Base-by-base conservation (phyloP, 2,329 filamentous ascomycete species). In the Fulvia fulva region DNA sequence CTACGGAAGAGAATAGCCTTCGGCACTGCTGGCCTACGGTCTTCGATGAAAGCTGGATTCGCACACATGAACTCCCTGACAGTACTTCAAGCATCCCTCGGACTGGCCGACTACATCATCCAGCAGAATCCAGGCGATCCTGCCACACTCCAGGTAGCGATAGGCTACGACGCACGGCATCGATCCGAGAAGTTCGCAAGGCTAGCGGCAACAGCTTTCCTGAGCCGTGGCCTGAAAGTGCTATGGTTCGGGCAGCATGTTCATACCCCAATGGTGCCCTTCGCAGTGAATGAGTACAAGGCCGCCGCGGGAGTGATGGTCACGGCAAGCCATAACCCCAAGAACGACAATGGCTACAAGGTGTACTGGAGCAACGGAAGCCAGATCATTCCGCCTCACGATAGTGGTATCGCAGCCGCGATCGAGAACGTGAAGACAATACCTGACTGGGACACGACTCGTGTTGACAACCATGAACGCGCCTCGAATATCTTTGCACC, bases 311-410 rank as follows among this genome's bases (percentile, higher is more conserved):
- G 85, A 21, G 76, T 87, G 28, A 87, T 87, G 84, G 79, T 87
- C 37, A 87, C 85, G 14, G 85, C 85, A 30, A 86, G 83, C 66
- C 84, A 86, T 70, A 87, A 87, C 64, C 84, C 84, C 14, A 80
- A 83, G 47, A 76, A 81, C 64, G 84, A 87, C 68, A 87, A 87
- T 67, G 85, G 85, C 21, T 87, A 87, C 73, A 87, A 87, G 73
- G 85, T 87, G 8, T 87, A 87, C 73, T 86, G 82, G 76, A 76
- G 75, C 16, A 87, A 86, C 66, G 85, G 84, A 2, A 85, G 83
- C 65, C 85, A 87, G 68, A 87, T 87, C 63, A 85, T 87, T 54
- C 79, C 83, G 9, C 85, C 85, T 3, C 80, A 83, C 61, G 85
- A 87, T 63, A 74, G 67, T 21, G 80, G 81, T 28, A 87, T 87